A percentile compares a stretch with the other conserved stretches of the same genome.
Conservation (phyloP, 2,329 filamentous ascomycete genomes). For the Pleoardoris graminearum region DNA sequence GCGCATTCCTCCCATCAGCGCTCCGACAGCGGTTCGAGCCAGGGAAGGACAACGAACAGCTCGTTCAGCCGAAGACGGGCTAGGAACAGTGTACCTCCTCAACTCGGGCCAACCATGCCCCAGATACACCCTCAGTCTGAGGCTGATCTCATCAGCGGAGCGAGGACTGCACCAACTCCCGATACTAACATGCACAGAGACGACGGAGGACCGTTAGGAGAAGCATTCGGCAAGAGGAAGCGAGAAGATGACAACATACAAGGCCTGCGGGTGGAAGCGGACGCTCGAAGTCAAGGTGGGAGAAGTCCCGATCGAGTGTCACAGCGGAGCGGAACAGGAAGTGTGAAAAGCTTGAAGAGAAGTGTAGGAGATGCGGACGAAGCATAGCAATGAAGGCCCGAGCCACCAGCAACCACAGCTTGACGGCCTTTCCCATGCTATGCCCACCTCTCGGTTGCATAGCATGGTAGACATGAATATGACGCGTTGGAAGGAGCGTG, state of each 20-base stretch:
- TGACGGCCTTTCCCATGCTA: slow-evolving; percentile 18
- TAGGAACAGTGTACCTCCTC: slow-evolving; percentile 43
- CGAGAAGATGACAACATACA: slow-evolving; percentile 32
- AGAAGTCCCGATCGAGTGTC: slow-evolving; percentile 41
- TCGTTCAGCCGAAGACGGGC: slow-evolving; percentile 41
- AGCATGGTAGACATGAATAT: slow-evolving; percentile 12
- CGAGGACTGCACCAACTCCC: slow-evolving; percentile 40
- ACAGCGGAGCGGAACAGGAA: slow-evolving; percentile 40
- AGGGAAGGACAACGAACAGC: slow-evolving; percentile 36
- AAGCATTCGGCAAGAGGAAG: slow-evolving; percentile 37
- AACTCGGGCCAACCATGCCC: slow-evolving; percentile 38
- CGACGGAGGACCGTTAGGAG: slow-evolving; percentile 31
- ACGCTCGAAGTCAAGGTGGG: slow-evolving; percentile 33
- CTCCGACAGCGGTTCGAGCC: slow-evolving; percentile 38
- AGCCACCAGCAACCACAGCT: slow-evolving; percentile 25
- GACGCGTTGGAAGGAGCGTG: slow-evolving; percentile 14
- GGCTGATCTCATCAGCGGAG: slow-evolving; percentile 40
- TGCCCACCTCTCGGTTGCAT: slow-evolving; percentile 2
- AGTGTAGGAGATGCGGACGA: slow-evolving; percentile 30
- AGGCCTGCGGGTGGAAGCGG: slow-evolving; percentile 25
- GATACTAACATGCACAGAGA: slow-evolving; percentile 38
- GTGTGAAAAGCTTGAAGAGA: slow-evolving; percentile 40
- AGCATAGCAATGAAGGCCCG: slow-evolving; percentile 21
- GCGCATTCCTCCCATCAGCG: slow-evolving; percentile 40
- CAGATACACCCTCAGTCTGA: slow-evolving; percentile 39